phyloP scores from a whole-genome alignment of 2,329 filamentous ascomycete genomes.

The Myotisia sp. region DNA sequence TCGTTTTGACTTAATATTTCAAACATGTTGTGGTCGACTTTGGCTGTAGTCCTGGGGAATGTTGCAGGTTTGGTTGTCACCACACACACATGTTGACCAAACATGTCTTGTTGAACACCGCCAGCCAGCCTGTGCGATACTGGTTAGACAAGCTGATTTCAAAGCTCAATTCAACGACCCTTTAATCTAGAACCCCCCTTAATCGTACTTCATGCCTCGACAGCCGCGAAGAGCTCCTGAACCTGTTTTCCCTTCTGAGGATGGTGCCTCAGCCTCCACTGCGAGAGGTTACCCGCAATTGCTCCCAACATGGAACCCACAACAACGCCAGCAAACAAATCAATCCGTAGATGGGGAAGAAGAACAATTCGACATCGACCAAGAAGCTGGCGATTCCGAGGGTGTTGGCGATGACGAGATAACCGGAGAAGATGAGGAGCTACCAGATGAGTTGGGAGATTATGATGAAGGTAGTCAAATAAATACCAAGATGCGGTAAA shows the following conservation, averaged over 20 bases:
- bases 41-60: too few species aligned
- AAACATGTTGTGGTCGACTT: too few species aligned
- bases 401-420: slow-evolving; percentile 15
- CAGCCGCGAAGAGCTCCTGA: slow-evolving; percentile 5
- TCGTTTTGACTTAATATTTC: too few species aligned
- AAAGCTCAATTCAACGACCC: too few species aligned
- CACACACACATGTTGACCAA: too few species aligned
- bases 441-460: slow-evolving; percentile 18
- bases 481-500: neutral
- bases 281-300: slow-evolving; percentile 5
- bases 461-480: slow-evolving; percentile 14
- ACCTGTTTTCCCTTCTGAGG: slow-evolving; percentile 10
- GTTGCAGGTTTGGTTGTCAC: too few species aligned
- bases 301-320: slow-evolving; percentile 2
- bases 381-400: slow-evolving; percentile 11
- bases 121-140: too few species aligned
- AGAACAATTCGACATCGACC: slow-evolving; percentile 12
- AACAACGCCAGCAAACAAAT: neutral
- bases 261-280: slow-evolving; percentile 11
- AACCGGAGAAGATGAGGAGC: slow-evolving; percentile 20
- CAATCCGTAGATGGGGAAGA: neutral
- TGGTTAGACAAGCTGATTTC: too few species aligned
- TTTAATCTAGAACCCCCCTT: neutral
- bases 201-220: slow-evolving; percentile 8
- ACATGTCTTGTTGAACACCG: too few species aligned